Evolutionary conservation across 768 basidiomycete species (phyloP).

Genomic region (Candolleomyces eurysporus): DNA sequence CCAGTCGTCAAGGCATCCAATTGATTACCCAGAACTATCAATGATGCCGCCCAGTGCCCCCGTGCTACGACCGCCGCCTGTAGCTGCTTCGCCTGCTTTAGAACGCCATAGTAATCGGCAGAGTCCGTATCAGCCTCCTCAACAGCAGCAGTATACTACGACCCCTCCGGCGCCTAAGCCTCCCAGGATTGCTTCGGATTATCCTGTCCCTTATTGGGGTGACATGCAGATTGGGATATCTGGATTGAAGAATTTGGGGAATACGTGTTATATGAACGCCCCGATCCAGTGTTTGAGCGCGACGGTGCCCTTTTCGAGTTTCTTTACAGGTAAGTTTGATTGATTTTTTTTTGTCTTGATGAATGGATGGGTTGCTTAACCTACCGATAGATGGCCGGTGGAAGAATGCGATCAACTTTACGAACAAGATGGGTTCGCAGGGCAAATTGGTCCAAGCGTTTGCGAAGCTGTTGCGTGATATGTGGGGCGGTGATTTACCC

Average conservation of each 20-base stretch:
- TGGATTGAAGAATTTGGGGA: conserved; percentile 92
- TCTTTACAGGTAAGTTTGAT: conserved; percentile 73
- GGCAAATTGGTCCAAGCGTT: conserved; percentile 82
- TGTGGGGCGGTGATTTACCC: conserved; percentile 86
- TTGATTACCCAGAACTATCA: conserved; percentile 79
- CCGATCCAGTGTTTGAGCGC: conserved; percentile 96
- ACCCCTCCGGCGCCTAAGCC: conserved; percentile 42
- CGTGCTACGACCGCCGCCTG: conserved; percentile 71
- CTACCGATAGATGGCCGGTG: conserved; percentile 64
- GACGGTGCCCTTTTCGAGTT: conserved; percentile 88
- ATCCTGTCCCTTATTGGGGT: conserved; percentile 81
- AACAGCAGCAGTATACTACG: not conserved
- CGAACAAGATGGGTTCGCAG: conserved; percentile 86
- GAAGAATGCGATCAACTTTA: conserved; percentile 78
- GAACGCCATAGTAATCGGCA: conserved; percentile 79
- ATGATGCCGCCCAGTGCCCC: conserved; percentile 10
- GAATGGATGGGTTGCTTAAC: conserved; percentile 8
- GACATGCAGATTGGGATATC: conserved; percentile 77
- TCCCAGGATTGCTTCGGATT: conserved; percentile 71
- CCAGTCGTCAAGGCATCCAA: conserved; percentile 39
- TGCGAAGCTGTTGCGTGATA: conserved; percentile 75
- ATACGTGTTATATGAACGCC: conserved; percentile 99
- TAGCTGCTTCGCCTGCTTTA: conserved; percentile 62
- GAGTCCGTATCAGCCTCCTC: conserved; percentile 35
- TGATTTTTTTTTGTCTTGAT: not conserved